Evolutionary conservation across 2,329 filamentous ascomycete genomes (phyloP).

Genomic region (Arthrobotrys entomopaga): DNA sequence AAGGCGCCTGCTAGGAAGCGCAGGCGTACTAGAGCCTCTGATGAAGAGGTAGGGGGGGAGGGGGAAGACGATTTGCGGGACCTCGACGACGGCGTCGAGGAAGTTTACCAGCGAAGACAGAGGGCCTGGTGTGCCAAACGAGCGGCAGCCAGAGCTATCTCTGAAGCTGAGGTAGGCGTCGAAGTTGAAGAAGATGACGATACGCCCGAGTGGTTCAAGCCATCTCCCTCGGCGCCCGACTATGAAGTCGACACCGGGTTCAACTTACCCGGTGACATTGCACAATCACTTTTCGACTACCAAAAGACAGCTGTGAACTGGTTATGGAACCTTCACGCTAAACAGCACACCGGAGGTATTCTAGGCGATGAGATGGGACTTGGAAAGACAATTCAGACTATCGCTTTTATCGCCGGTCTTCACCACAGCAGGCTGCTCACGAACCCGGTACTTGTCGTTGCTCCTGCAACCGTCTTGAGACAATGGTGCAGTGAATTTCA

Average conservation of each 20-base stretch:
- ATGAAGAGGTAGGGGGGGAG: constrained; percentile 67
- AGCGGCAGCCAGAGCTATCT: constrained; percentile 60
- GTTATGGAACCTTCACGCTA: constrained; percentile 90
- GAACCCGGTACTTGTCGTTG: constrained; percentile 89
- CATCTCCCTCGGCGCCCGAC: constrained; percentile 84
- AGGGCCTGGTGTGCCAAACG: constrained; percentile 75
- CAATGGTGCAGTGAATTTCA: constrained; percentile 99
- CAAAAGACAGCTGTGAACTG: constrained; percentile 97
- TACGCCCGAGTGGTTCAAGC: constrained; percentile 80
- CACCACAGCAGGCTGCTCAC: constrained; percentile 86
- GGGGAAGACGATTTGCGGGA: constrained; percentile 69
- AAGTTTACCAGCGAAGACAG: constrained; percentile 79
- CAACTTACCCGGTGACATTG: constrained; percentile 89
- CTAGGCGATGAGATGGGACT: constrained; percentile 98
- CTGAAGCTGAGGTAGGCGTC: constrained; percentile 56
- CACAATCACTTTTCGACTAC: constrained; percentile 91
- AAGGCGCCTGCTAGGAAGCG: constrained; percentile 59
- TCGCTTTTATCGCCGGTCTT: constrained; percentile 85
- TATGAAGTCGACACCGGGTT: constrained; percentile 78
- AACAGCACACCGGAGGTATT: constrained; percentile 85
- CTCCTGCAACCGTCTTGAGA: constrained; percentile 90
- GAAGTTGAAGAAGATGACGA: constrained; percentile 65
- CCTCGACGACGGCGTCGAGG: constrained; percentile 89
- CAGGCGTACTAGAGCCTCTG: constrained; percentile 63
- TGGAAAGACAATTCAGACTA: constrained; percentile 88